Conservation (phyloP, 805 yeast genomes). For the Metschnikowia aberdeeniae region DNA sequence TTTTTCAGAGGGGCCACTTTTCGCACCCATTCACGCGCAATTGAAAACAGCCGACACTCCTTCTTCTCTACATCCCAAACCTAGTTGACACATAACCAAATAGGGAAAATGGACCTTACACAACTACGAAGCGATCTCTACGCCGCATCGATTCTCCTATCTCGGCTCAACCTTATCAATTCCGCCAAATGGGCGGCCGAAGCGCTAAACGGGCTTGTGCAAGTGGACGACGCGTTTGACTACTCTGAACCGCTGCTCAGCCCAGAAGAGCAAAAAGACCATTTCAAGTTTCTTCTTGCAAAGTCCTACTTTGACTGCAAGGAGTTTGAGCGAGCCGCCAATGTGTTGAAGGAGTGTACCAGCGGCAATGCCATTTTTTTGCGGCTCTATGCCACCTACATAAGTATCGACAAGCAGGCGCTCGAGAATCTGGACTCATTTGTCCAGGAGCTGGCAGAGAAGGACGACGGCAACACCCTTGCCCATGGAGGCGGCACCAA, state of each 20-base stretch:
- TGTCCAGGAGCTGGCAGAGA: slow-evolving; percentile 34
- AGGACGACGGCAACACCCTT: background rate
- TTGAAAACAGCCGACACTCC: too few species aligned
- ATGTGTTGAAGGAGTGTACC: slow-evolving; percentile 47
- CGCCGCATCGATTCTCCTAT: slow-evolving; percentile 35
- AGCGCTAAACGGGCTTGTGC: slow-evolving; percentile 61
- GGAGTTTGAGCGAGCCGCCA: slow-evolving; percentile 78
- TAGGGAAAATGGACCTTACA: background rate
- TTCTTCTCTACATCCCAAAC: too few species aligned
- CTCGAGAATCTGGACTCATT: slow-evolving; percentile 73
- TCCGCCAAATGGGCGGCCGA: slow-evolving; percentile 84
- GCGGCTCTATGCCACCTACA: slow-evolving; percentile 60
- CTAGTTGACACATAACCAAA: too few species aligned
- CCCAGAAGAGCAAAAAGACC: slow-evolving; percentile 35
- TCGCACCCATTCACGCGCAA: too few species aligned
- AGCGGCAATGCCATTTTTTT: slow-evolving; percentile 57
- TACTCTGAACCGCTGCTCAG: slow-evolving; percentile 12
- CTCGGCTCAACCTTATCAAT: slow-evolving; percentile 57
- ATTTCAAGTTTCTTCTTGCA: slow-evolving; percentile 54
- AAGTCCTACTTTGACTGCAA: slow-evolving; percentile 72
- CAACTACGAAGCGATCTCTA: slow-evolving; percentile 23
- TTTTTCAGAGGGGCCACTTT: too few species aligned
- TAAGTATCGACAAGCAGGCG: slow-evolving; percentile 72
- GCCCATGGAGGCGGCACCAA: background rate
- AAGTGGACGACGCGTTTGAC: slow-evolving; percentile 12